A percentile compares a stretch with the other conserved stretches of the same genome.
Conservation (phyloP, 2,329 filamentous ascomycete genomes). For the Ceratocystis cubensis region DNA sequence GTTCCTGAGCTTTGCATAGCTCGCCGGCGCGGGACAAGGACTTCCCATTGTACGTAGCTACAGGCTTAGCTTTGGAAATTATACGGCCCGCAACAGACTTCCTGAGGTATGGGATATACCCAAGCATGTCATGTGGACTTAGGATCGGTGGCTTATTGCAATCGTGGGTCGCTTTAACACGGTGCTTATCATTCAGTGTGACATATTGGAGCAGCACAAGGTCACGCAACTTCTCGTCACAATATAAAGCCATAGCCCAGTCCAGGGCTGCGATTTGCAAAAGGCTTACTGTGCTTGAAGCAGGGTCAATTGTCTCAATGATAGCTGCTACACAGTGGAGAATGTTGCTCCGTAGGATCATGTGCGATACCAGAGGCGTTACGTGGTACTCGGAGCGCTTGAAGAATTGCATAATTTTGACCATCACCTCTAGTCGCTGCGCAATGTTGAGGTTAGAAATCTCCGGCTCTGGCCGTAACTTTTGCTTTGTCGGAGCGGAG, state of each 20-base stretch:
- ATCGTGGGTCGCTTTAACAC: neutral
- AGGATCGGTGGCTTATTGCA: neutral
- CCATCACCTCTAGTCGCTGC: neutral
- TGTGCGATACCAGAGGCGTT: slow-evolving; percentile 1
- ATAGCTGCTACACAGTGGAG: slow-evolving; percentile 6
- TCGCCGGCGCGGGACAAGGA: neutral
- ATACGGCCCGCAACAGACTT: neutral
- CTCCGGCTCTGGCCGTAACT: neutral
- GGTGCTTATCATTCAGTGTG: neutral
- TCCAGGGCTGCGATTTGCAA: slow-evolving; percentile 4
- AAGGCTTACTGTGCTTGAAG: neutral
- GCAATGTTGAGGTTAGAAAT: neutral
- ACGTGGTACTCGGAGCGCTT: neutral
- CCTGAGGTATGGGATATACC: neutral
- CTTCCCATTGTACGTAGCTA: neutral
- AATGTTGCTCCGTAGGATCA: slow-evolving; percentile 7
- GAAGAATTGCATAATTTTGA: slow-evolving; percentile 4
- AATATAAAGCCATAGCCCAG: slow-evolving; percentile 1
- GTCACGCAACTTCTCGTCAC: slow-evolving; percentile 3
- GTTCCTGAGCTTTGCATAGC: neutral
- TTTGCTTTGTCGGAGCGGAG: neutral
- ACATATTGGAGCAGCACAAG: slow-evolving; percentile 2
- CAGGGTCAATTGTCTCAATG: slow-evolving; percentile 5
- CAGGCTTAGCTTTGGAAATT: slow-evolving; percentile 8
- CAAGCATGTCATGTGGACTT: neutral